Percentiles rank a stretch among this genome's conserved stretches.
Conservation (phyloP, 306 rosid genomes). For the Pyrus bretschneideri region DNA sequence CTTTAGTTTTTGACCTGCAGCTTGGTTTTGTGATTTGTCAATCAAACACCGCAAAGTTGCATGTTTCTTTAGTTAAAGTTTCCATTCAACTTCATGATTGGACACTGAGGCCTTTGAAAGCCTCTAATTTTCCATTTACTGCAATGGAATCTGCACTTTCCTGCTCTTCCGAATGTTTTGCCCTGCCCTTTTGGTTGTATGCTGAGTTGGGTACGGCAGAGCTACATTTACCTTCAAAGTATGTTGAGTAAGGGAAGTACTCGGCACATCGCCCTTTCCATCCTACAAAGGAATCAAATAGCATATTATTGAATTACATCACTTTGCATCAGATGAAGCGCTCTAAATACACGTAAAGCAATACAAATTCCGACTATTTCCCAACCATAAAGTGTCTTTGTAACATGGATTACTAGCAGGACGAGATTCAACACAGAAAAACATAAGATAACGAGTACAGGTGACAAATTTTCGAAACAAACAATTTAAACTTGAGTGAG, state of each 20-base stretch:
- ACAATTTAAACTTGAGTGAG: neutral
- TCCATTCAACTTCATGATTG: slow-evolving; percentile 21
- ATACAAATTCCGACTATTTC: neutral
- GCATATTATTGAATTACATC: neutral
- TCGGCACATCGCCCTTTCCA: slow-evolving; percentile 78
- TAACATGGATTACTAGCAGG: neutral
- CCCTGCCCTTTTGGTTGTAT: slow-evolving; percentile 48
- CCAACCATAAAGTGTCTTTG: neutral
- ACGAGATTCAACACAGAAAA: neutral
- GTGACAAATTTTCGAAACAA: neutral
- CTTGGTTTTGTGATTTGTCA: slow-evolving; percentile 26
- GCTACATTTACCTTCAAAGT: slow-evolving; percentile 62
- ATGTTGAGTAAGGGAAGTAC: slow-evolving; percentile 72
- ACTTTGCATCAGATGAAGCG: neutral
- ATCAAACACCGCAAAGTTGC: slow-evolving; percentile 9
- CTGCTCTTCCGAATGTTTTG: slow-evolving; percentile 25
- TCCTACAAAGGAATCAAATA: slow-evolving; percentile 39
- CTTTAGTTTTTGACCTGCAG: slow-evolving; percentile 16
- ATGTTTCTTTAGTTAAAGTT: slow-evolving; percentile 6
- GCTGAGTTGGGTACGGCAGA: slow-evolving; percentile 62
- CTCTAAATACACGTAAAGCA: neutral
- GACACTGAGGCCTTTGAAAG: slow-evolving; percentile 54
- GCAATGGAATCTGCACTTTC: slow-evolving; percentile 37
- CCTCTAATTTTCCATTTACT: slow-evolving; percentile 61
- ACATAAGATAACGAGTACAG: neutral